Percentiles rank a stretch among this genome's conserved stretches.
These are phyloP conservation scores for Daldinia eschscholtzii DNA, from an alignment of 2,329 filamentous ascomycete species.

Conservation along the genomic window DNA sequence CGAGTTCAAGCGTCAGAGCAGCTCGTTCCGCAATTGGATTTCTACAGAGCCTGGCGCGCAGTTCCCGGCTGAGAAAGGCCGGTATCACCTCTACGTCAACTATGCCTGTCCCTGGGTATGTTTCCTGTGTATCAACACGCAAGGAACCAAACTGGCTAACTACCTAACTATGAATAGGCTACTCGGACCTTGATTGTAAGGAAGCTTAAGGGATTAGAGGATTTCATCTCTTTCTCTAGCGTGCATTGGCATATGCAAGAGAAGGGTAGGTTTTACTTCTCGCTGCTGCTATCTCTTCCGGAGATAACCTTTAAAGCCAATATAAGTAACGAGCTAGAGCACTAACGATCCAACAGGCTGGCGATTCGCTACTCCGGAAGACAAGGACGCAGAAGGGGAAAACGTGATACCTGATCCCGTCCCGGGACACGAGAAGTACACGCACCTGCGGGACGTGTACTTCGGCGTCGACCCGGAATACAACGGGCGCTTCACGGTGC, in stretches of 20 bases:
- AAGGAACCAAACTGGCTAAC: background rate
- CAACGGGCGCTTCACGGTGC: constrained; percentile 85
- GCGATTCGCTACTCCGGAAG: constrained; percentile 80
- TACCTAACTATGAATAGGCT: constrained; percentile 60
- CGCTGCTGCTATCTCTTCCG: background rate
- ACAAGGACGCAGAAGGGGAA: constrained; percentile 66
- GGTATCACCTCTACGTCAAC: constrained; percentile 95
- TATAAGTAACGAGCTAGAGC: background rate
- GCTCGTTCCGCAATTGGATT: constrained; percentile 85
- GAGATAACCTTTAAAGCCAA: too few relatives aligned
- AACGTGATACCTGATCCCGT: constrained; percentile 77
- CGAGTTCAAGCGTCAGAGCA: constrained; percentile 92
- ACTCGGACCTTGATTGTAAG: constrained; percentile 88
- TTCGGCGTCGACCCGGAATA: constrained; percentile 80
- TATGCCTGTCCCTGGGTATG: constrained; percentile 91
- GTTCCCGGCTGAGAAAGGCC: constrained; percentile 86
- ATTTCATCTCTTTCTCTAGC: constrained; percentile 81
- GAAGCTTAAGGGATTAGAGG: constrained; percentile 91
- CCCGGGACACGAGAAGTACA: constrained; percentile 76
- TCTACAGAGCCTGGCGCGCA: constrained; percentile 76
- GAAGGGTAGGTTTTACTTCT: constrained; percentile 56
- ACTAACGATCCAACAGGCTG: constrained; percentile 68
- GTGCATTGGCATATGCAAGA: constrained; percentile 91
- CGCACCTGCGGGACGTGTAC: constrained; percentile 82
- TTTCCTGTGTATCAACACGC: constrained; percentile 3